Conservation (phyloP, 2,329 filamentous ascomycete genomes). For the Pyrenochaeta sp. region DNA sequence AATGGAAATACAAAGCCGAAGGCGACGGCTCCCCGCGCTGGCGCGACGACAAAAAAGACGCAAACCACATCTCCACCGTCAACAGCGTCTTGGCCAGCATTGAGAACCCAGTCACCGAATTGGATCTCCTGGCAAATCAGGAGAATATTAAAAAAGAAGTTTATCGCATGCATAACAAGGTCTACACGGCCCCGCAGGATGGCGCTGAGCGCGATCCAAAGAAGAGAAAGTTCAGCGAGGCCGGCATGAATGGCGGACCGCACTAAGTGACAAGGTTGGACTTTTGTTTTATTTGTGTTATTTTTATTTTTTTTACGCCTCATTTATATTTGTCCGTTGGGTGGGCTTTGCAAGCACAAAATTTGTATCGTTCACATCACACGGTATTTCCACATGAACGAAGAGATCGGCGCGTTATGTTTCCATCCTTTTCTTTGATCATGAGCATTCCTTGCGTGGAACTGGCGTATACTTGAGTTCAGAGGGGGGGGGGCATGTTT, state of each 20-base stretch:
- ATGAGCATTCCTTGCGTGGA: too few species aligned
- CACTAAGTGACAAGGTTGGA: constrained; percentile 8
- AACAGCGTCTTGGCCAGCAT: constrained; percentile 91
- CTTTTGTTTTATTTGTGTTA: too few species aligned
- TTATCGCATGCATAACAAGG: constrained; percentile 67
- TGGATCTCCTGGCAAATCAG: constrained; percentile 77
- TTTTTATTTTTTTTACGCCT: too few species aligned
- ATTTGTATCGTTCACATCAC: too few species aligned
- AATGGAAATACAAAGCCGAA: constrained; percentile 77
- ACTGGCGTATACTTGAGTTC: too few species aligned
- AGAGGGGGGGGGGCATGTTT: too few species aligned
- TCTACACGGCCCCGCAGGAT: constrained; percentile 41
- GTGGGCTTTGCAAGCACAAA: too few species aligned
- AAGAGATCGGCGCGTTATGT: too few species aligned
- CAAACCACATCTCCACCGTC: constrained; percentile 87
- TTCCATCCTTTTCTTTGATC: too few species aligned
- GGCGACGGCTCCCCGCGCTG: constrained; percentile 71
- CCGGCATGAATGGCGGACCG: constrained; percentile 14
- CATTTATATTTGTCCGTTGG: too few species aligned
- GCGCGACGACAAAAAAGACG: constrained; percentile 89
- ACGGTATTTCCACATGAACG: too few species aligned
- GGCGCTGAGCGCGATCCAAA: constrained; percentile 37
- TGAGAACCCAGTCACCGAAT: constrained; percentile 80
- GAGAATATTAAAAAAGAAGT: constrained; percentile 79
- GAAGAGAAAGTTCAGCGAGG: constrained; percentile 45